Conservation (phyloP, 495 filamentous ascomycete species). For the Durotheca rogersii region DNA sequence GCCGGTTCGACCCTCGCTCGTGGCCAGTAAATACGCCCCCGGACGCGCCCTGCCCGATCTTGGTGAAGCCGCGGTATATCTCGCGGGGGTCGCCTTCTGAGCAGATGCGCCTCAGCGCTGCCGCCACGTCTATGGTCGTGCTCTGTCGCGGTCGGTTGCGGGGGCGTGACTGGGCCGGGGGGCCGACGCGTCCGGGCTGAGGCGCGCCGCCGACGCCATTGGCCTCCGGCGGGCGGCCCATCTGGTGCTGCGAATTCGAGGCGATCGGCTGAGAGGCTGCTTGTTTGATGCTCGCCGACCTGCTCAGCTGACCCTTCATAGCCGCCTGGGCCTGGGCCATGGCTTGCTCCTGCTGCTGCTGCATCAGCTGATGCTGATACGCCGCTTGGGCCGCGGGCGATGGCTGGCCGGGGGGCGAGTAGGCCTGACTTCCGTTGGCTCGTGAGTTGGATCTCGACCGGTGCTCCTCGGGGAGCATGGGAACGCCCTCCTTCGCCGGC, state of each 20-base stretch:
- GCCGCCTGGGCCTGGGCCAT: slow-evolving; percentile 71
- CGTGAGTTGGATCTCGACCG: slow-evolving; percentile 57
- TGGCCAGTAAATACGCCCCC: slow-evolving; percentile 94
- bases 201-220: slow-evolving; percentile 56
- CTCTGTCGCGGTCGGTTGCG: slow-evolving; percentile 75
- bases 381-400: slow-evolving; percentile 39
- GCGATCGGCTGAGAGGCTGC: slow-evolving; percentile 52
- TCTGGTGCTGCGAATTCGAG: slow-evolving; percentile 57
- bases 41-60: slow-evolving; percentile 96
- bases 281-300: slow-evolving; percentile 61
- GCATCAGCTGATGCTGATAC: slow-evolving; percentile 70
- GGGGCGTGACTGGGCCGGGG: slow-evolving; percentile 60
- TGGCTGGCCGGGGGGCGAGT: slow-evolving; percentile 33
- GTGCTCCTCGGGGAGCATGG: slow-evolving; percentile 57
- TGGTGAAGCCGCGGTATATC: slow-evolving; percentile 82
- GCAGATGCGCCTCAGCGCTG: slow-evolving; percentile 82
- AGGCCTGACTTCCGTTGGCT: slow-evolving; percentile 50
- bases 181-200: slow-evolving; percentile 41
- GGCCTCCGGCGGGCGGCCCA: slow-evolving; percentile 53
- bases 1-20: slow-evolving; percentile 75
- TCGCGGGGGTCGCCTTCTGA: slow-evolving; percentile 83
- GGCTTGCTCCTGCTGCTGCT: slow-evolving; percentile 74
- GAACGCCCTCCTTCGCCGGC: slow-evolving; percentile 43
- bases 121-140: slow-evolving; percentile 75
- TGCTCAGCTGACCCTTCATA: slow-evolving; percentile 58